A percentile compares a stretch with the other conserved stretches of the same genome.
Evolutionary conservation across 768 basidiomycete genomes (phyloP).

Genomic region (Trametopsis cervina): DNA sequence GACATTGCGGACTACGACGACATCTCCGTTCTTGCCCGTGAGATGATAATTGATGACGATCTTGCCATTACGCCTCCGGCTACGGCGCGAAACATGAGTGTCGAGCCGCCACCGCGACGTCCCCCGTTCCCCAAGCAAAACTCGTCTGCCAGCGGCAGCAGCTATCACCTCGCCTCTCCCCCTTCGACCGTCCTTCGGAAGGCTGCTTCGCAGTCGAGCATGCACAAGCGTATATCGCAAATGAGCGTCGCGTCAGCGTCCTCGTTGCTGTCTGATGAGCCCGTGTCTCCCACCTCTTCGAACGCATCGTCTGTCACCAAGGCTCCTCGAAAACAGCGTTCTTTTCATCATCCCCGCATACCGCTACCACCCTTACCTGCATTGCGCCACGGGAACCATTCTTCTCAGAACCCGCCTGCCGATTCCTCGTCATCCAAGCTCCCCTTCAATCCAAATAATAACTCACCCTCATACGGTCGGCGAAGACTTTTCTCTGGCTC

Average conservation of each 20-base stretch:
- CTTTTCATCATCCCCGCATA: slow-evolving; percentile 53
- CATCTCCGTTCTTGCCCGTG: slow-evolving; percentile 17
- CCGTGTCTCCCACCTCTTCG: neutral
- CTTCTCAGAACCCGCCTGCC: slow-evolving; percentile 10
- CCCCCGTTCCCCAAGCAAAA: neutral
- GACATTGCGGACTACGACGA: slow-evolving; percentile 13
- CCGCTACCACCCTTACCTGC: slow-evolving; percentile 44
- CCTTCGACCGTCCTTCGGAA: slow-evolving; percentile 15
- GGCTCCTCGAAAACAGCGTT: slow-evolving; percentile 45
- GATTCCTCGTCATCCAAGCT: slow-evolving; percentile 9
- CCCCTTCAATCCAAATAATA: slow-evolving; percentile 7
- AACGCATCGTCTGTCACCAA: slow-evolving; percentile 3
- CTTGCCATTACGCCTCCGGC: neutral
- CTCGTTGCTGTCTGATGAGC: slow-evolving; percentile 14
- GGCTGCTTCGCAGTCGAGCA: slow-evolving; percentile 44
- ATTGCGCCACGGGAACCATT: slow-evolving; percentile 22
- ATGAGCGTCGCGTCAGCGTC: slow-evolving; percentile 23
- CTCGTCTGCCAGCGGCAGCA: slow-evolving; percentile 1
- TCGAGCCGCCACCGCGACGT: neutral
- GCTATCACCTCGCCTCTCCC: neutral
- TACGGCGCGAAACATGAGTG: slow-evolving; percentile 4
- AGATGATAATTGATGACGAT: slow-evolving; percentile 11
- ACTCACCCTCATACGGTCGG: slow-evolving; percentile 24
- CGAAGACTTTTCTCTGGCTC: slow-evolving; percentile 63
- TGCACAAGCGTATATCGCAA: slow-evolving; percentile 21